Conservation (phyloP, 768 basidiomycete genomes). For the Trametes meyenii region DNA sequence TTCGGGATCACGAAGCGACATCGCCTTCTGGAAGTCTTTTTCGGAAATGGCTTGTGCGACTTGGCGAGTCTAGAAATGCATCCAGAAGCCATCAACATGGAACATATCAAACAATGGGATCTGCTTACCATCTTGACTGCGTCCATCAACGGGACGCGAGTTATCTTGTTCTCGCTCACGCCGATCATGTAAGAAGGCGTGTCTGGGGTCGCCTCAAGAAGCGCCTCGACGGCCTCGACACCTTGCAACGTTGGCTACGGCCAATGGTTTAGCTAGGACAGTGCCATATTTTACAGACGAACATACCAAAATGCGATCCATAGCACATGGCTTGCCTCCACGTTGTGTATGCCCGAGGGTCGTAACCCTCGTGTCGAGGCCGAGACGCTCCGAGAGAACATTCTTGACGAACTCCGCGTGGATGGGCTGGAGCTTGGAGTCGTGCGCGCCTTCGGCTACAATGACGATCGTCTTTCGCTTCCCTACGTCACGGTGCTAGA, state of each 20-base stretch:
- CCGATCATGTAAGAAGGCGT: constrained; percentile 99
- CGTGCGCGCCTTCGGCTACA: constrained; percentile 95
- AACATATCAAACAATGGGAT: background rate
- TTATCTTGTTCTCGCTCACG: constrained; percentile 93
- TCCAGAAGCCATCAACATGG: constrained; percentile 7
- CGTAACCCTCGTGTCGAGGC: constrained; percentile 94
- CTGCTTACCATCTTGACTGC: constrained; percentile 80
- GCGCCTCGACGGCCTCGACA: constrained; percentile 86
- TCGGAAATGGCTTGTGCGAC: constrained; percentile 81
- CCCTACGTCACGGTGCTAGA: constrained; percentile 84
- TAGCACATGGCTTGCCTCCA: constrained; percentile 91
- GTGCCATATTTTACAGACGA: background rate
- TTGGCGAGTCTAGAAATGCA: constrained; percentile 67
- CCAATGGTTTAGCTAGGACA: constrained; percentile 10
- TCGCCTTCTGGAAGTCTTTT: constrained; percentile 85
- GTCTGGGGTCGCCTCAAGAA: constrained; percentile 82
- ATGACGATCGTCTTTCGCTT: constrained; percentile 99
- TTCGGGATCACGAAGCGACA: constrained; percentile 89
- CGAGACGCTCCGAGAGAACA: constrained; percentile 81
- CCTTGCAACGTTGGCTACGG: constrained; percentile 93
- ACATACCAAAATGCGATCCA: constrained; percentile 86
- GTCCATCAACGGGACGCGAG: constrained; percentile 86
- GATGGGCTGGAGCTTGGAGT: constrained; percentile 88
- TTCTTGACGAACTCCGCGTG: constrained; percentile 89
- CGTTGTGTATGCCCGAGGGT: constrained; percentile 97